These are phyloP conservation scores for Ambrosiella beaveri DNA, from an alignment of 2,329 filamentous ascomycete genomes.

Conservation along the genomic window DNA sequence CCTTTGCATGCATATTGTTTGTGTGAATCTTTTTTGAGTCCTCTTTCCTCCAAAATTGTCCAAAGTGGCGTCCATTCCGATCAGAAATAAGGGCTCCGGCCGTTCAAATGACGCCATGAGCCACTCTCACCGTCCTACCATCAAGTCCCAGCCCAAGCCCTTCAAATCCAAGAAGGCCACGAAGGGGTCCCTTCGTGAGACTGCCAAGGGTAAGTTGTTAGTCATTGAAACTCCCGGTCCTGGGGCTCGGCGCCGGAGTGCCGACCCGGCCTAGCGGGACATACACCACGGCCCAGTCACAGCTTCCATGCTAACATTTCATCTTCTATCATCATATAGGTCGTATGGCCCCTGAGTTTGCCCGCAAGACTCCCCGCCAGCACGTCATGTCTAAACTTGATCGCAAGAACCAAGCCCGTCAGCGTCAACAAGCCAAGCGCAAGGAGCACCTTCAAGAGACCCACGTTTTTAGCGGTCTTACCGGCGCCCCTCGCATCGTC, in stretches of 20 bases:
- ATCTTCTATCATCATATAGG: conserved; percentile 31
- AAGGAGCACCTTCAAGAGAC: conserved; percentile 64
- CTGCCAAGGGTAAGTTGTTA: conserved; percentile 53
- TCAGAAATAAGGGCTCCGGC: conserved; percentile 71
- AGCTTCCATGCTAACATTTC: background rate
- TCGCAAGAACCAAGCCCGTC: conserved; percentile 84
- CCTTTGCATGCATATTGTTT: background rate
- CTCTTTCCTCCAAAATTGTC: background rate
- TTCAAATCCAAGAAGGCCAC: conserved; percentile 88
- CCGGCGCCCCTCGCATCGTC: conserved; percentile 75
- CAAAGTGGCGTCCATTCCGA: conserved; percentile 58
- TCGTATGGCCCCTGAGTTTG: conserved; percentile 57
- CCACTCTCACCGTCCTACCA: conserved; percentile 86
- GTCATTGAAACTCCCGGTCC: background rate
- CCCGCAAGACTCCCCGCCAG: conserved; percentile 79
- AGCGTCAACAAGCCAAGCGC: conserved; percentile 69
- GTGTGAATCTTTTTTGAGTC: background rate
- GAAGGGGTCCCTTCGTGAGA: conserved; percentile 72
- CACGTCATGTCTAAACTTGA: conserved; percentile 96
- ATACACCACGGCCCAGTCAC: background rate
- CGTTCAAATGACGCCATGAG: conserved; percentile 45
- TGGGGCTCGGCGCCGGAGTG: background rate
- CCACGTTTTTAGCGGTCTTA: conserved; percentile 67
- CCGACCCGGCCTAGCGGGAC: background rate
- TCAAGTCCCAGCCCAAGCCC: conserved; percentile 71